Evolutionary conservation across 495 filamentous ascomycete species (phyloP).

Genomic region (Penicillium alfredii): DNA sequence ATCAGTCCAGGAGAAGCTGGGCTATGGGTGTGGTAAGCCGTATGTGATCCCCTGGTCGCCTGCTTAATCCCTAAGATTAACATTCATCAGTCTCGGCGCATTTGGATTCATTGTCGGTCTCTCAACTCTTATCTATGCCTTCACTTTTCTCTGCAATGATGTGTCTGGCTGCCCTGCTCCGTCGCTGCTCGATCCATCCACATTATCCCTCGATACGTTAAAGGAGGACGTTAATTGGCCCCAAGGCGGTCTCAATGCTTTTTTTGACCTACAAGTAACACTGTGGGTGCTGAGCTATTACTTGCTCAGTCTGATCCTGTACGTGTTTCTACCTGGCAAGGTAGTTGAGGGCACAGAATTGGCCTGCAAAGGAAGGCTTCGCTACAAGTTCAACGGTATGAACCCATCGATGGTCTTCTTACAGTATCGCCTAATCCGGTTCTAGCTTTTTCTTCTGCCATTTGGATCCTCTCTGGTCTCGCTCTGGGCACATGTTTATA

Average conservation of each 20-base stretch:
- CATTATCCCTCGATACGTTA: conserved; percentile 61
- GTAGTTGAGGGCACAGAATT: conserved; percentile 65
- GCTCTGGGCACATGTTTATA: conserved; percentile 68
- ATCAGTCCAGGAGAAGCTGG: no score
- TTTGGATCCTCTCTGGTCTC: conserved; percentile 61
- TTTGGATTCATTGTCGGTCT: conserved; percentile 68
- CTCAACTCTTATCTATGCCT: conserved; percentile 65
- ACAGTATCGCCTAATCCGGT: conserved; percentile 3
- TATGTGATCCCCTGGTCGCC: no score
- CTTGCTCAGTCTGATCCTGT: conserved; percentile 64
- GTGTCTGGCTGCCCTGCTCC: conserved; percentile 85
- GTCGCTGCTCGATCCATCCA: conserved; percentile 68
- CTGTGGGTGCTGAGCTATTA: conserved; percentile 73
- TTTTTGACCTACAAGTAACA: conserved; percentile 53
- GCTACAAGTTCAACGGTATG: conserved; percentile 86
- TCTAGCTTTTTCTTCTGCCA: conserved; percentile 66
- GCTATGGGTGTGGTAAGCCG: no score
- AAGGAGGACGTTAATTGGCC: conserved; percentile 80
- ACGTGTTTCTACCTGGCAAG: conserved; percentile 72
- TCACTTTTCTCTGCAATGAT: conserved; percentile 87
- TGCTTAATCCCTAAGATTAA: no score
- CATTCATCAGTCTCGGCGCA: conserved; percentile 74
- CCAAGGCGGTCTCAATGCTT: conserved; percentile 54
- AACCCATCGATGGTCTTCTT: no score
- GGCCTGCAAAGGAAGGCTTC: conserved; percentile 63